Base-by-base conservation (phyloP, 2,329 filamentous ascomycete species). In the Fragosphaeria purpurea region DNA sequence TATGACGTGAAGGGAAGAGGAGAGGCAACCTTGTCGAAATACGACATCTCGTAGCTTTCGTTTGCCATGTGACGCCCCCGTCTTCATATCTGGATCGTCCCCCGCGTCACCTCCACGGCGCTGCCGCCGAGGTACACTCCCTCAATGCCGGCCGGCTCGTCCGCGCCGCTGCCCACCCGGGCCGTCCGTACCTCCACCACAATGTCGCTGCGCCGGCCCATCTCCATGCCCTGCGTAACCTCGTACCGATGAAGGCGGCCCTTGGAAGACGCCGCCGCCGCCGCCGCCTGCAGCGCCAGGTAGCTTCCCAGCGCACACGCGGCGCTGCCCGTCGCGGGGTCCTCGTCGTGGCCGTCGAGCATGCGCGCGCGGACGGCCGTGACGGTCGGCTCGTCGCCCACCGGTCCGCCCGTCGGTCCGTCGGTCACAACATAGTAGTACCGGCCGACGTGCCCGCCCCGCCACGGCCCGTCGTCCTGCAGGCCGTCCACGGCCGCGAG, bases 181-280 rank as follows among this genome's bases (percentile, higher is more conserved):
- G 22, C 22, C 9, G 54, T 46, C 33, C 50, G 50, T n/a, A 75
- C 67, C 50, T 74, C 68, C 38, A 79, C 70, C 40, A 63, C 58
- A 45, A 79, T 78, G 46, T 72, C 66, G 58, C 76, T 80, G 62
- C 66, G 67, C 56, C 80, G 65, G 6, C 80, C 81, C 76, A 85
- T 84, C 65, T 86, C 82, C 8, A 84, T 78, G 1, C 82, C 83
- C 65, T 86, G 82, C 52, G 76, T 76, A 55, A 85, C 66, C 51
- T 72, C 67, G 56, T 76, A 82, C 42, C 44, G 45, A 8, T 42
- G 13, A 46, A 39, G 22, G 9, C n/a, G 32, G 41, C 33, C 46
- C 5, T n/a, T 34, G 12, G 37, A 32, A 1, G 38, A 11, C 22
- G 31, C 11, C 12, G 62, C 62, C 50, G 57, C 63, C 31, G 59